Evolutionary conservation across 345 rosid species (phyloP), one percentile per base, ranked within the genome.

Genomic region (Euphorbia tirucalli): DNA sequence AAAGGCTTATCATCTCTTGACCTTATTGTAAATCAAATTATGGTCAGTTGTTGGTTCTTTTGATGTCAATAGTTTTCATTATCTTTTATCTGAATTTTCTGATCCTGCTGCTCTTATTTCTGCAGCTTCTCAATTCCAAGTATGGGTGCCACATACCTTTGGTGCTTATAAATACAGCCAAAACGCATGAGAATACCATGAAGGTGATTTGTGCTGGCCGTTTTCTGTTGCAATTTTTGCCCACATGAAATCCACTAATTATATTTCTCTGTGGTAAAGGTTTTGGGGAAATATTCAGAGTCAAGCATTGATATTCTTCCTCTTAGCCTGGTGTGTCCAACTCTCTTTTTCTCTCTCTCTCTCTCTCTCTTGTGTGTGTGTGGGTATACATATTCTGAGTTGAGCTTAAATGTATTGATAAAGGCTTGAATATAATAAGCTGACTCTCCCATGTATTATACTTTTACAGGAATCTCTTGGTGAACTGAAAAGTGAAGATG

Each of bases 71-170:
- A 16, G 66, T 48, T 62, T 32, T 61, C 57, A 35, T 46, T 57
- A 43, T 37, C 43, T 35, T 11, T 30, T 31, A 31, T 27, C 66
- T 50, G 52, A 63, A 31, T 59, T 52, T 48, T 54, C 50, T 22
- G 30, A 55, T 75, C 35, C 43, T 52, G 35, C 46, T 74, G 24
- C 71, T 75, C 60, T 41, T 25, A 61, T 71, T 66, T 65, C 62
- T 78, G 63, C 73, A 88, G 92, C 73, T 75, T 60, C 85, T 86
- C 59, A 88, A 88, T 80, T 83, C 76, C 48, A 81, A 78, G 81
- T 84, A 82, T 3, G 86, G 82, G 39, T 84, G 88, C 79, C 76
- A 70, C 56, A 65, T 85, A 60, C 92, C 88, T 11, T 71, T 88
- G 76, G 24, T 86, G 75, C 75, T 88, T 28, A 39, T 86, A 75